These are phyloP conservation scores for Carex kokanica DNA, from an alignment of 176 grass and related monocot species.

Conservation along the genomic window DNA sequence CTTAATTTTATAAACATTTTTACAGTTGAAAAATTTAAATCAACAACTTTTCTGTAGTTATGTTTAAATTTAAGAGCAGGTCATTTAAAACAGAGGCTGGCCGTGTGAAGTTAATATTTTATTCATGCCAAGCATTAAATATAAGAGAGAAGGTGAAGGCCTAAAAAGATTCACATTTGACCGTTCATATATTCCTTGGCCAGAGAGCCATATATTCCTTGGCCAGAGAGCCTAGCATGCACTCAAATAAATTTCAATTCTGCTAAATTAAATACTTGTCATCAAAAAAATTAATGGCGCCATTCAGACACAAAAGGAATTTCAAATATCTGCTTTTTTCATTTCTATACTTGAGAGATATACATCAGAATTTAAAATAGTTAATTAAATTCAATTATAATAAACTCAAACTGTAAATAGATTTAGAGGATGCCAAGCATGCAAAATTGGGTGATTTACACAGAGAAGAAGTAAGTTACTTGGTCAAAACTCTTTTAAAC, in stretches of 20 bases:
- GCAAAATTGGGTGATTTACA: constrained; percentile 49
- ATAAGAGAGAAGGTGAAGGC: not conserved
- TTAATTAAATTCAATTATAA: not conserved
- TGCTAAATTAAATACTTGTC: not conserved
- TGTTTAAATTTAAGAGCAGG: not conserved
- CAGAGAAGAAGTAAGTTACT: not conserved
- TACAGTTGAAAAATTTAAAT: not conserved
- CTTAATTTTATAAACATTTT: too few species aligned
- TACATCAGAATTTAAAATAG: not conserved
- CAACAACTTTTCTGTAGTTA: not conserved
- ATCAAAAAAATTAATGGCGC: not conserved
- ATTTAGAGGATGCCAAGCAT: constrained; percentile 13
- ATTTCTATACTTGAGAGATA: constrained; percentile 27
- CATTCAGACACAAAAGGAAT: constrained; percentile 12
- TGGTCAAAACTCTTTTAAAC: constrained; percentile 7
- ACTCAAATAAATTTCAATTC: constrained; percentile 10
- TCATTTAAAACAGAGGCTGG: constrained; percentile 2
- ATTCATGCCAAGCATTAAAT: not conserved
- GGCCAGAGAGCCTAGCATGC: constrained; percentile 25
- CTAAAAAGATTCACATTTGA: constrained; percentile 17
- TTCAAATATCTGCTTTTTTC: constrained; percentile 15
- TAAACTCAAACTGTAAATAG: not conserved
- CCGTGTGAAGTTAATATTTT: not conserved
- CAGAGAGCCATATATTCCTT: constrained; percentile 21
- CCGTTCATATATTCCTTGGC: constrained; percentile 18